phyloP scores from a whole-genome alignment of 2,329 filamentous ascomycete genomes.

The Ophiosphaerella korrae region DNA sequence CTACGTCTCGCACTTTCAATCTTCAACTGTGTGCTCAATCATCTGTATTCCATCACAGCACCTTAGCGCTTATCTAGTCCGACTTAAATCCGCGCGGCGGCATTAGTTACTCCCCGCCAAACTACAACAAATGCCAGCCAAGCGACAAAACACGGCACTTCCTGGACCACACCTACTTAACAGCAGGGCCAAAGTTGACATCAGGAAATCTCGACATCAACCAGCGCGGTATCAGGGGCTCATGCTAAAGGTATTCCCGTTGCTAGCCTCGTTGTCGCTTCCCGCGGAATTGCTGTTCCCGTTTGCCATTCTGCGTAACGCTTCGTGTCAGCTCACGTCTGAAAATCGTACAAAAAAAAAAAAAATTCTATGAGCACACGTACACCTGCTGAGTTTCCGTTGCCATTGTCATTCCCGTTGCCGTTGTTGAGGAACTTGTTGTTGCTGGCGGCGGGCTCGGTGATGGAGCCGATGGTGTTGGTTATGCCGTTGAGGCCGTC shows the following conservation, averaged over 20 bases:
- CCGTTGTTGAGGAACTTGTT: constrained; percentile 5
- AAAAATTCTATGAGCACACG: background rate
- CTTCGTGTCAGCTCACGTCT: background rate
- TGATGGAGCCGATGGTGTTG: constrained; percentile 12
- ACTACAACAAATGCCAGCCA: background rate
- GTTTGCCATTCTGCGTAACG: constrained; percentile 6
- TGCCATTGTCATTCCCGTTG: constrained; percentile 8
- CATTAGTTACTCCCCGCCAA: background rate
- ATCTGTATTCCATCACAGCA: too few relatives aligned
- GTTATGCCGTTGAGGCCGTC: constrained; percentile 1
- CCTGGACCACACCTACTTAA: constrained; percentile 11
- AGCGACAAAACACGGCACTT: background rate
- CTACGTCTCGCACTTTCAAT: too few relatives aligned
- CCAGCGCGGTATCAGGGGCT: constrained; percentile 3
- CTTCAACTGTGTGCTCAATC: too few relatives aligned
- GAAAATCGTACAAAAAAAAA: background rate
- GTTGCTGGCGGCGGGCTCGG: constrained; percentile 9
- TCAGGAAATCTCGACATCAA: constrained; percentile 5
- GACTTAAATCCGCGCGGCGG: background rate
- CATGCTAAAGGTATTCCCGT: constrained; percentile 18
- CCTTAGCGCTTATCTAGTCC: too few relatives aligned
- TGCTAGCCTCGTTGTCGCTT: constrained; percentile 7
- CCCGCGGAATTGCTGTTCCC: constrained; percentile 14
- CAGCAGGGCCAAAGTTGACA: constrained; percentile 5
- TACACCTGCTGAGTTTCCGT: constrained; percentile 8